These are phyloP conservation scores for Cardamine occulta DNA, from an alignment of 345 rosid genomes.

Conservation along the genomic window DNA sequence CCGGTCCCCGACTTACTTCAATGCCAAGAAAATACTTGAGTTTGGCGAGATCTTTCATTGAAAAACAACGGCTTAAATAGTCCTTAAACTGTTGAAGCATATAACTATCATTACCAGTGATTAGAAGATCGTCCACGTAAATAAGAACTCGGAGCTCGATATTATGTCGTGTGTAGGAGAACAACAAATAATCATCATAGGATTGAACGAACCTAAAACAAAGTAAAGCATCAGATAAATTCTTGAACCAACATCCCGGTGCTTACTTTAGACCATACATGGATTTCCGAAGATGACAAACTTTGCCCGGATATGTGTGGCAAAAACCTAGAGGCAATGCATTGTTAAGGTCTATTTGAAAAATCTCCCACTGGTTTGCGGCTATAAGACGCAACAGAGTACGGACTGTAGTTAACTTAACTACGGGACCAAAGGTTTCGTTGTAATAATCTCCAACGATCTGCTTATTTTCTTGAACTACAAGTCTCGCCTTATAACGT, in stretches of 20 bases:
- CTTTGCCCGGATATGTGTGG: neutral
- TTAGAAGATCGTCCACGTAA: neutral
- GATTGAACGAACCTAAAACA: neutral
- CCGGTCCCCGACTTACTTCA: neutral
- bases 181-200: neutral
- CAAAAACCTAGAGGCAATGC: too few species aligned
- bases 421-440: too few species aligned
- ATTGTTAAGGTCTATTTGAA: too few species aligned
- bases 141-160: neutral
- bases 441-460: too few species aligned
- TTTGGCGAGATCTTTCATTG: neutral
- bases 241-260: neutral
- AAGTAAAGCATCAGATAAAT: neutral
- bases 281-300: neutral
- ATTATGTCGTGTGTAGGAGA: neutral
- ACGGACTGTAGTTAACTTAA: too few species aligned
- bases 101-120: neutral
- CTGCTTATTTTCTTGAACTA: too few species aligned
- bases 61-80: neutral
- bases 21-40: neutral
- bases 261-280: neutral
- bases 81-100: neutral
- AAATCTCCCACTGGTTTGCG: too few species aligned
- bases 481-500: too few species aligned
- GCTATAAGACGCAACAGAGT: too few species aligned